A percentile compares a stretch with the other conserved stretches of the same genome.
These are phyloP conservation scores for Carex kokanica DNA, from an alignment of 176 grass and related monocot species.

Conservation along the genomic window DNA sequence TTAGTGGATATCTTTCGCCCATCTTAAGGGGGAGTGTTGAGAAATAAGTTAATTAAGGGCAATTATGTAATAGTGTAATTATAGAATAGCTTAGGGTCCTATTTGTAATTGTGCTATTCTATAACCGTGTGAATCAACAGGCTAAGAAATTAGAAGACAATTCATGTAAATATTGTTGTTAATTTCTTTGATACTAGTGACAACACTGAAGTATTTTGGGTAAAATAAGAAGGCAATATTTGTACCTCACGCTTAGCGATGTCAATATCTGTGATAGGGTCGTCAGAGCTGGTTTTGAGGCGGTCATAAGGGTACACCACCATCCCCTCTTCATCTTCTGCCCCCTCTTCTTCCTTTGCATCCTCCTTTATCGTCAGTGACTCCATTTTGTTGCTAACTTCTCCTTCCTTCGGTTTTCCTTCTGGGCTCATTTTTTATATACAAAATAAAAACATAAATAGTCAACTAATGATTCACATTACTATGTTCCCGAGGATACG, in stretches of 20 bases:
- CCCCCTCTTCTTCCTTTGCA: conserved; percentile 55
- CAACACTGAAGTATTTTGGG: background rate
- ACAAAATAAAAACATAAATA: background rate
- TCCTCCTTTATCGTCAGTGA: conserved; percentile 37
- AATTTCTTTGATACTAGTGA: background rate
- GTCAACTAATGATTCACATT: background rate
- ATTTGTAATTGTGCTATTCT: no score
- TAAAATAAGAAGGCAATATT: conserved; percentile 24
- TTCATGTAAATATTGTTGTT: background rate
- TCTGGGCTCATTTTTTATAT: conserved; percentile 14
- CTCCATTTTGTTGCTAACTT: conserved; percentile 17
- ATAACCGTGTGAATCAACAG: no score
- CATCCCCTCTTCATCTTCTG: conserved; percentile 76
- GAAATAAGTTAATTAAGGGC: no score
- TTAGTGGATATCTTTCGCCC: no score
- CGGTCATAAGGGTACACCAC: conserved; percentile 62
- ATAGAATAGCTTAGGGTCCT: no score
- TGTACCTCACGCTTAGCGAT: conserved; percentile 77
- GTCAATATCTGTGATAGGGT: conserved; percentile 82
- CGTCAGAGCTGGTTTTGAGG: conserved; percentile 49
- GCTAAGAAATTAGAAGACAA: no score
- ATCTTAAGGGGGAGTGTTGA: no score
- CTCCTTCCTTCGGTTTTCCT: conserved; percentile 17
- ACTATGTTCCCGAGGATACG: background rate
- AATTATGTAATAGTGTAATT: no score